A percentile compares a stretch with the other conserved stretches of the same genome.
Conservation (phyloP, 257 asterid genomes). For the Petunia axillaris region DNA sequence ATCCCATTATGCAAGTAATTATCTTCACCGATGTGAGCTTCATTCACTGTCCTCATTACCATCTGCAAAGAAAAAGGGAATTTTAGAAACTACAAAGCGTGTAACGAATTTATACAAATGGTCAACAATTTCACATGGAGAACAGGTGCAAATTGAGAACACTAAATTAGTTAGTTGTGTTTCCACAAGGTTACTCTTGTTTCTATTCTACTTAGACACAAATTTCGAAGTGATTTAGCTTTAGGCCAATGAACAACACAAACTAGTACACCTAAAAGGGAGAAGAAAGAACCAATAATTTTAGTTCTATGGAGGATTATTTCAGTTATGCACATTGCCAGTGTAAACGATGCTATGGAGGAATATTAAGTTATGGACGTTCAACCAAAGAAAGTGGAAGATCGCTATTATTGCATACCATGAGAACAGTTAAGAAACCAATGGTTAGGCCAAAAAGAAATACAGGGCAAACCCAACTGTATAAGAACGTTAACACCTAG, state of each 20-base stretch:
- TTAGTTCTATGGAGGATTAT: too few relatives aligned
- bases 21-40: slow-evolving; percentile 25
- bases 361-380: background rate
- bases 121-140: background rate
- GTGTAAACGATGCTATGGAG: background rate
- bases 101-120: slow-evolving; percentile 4
- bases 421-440: background rate
- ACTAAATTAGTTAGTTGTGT: background rate
- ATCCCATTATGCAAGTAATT: background rate
- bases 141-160: background rate
- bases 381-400: slow-evolving; percentile 10
- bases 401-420: background rate
- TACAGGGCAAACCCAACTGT: slow-evolving; percentile 6
- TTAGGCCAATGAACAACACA: slow-evolving; percentile 17
- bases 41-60: slow-evolving; percentile 66
- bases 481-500: slow-evolving; percentile 10
- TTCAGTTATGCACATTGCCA: background rate
- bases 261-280: background rate
- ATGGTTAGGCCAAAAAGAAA: background rate
- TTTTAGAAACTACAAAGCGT: background rate
- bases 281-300: background rate
- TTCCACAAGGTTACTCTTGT: background rate
- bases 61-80: slow-evolving; percentile 48
- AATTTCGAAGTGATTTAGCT: slow-evolving; percentile 1
- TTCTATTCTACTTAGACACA: background rate